phyloP scores from a whole-genome alignment of 306 rosid genomes.

The Cucumis sativus region Cucumber_9930_V3 NC_026661.2:20661001-20661500 shows the following conservation, averaged over 20 bases:
- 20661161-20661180: conserved; percentile 32
- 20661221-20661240: conserved; percentile 36
- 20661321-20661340: conserved; percentile 32
- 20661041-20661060: conserved; percentile 51
- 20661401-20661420: conserved; percentile 58
- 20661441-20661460: conserved; percentile 60
- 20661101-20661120: conserved; percentile 53
- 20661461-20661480: conserved; percentile 74
- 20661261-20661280: conserved; percentile 57
- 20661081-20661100: conserved; percentile 41
- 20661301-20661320: conserved; percentile 51
- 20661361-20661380: conserved; percentile 50
- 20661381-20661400: conserved; percentile 81
- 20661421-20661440: conserved; percentile 36
- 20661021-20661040: conserved; percentile 65
- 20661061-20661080: conserved; percentile 41
- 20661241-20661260: conserved; percentile 22
- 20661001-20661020: conserved; percentile 45
- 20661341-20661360: conserved; percentile 39
- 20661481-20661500: conserved; percentile 72
- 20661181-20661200: conserved; percentile 69
- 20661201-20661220: conserved; percentile 58
- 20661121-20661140: conserved; percentile 64
- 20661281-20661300: conserved; percentile 61
- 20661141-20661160: conserved; percentile 80